Evolutionary conservation across 768 basidiomycete species (phyloP).

Genomic region (Trametes meyenii): DNA sequence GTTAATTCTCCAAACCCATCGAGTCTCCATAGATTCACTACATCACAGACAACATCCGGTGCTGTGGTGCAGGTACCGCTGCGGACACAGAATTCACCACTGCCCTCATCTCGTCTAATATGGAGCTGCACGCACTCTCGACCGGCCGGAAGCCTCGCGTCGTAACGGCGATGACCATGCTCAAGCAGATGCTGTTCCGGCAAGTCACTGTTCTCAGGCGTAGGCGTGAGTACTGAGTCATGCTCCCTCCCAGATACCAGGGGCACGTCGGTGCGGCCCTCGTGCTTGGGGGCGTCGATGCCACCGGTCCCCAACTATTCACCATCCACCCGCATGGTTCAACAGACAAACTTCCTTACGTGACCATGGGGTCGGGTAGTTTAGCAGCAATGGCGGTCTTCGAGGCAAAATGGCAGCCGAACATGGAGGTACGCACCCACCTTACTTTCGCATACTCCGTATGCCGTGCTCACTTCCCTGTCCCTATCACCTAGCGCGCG

Average conservation of each 20-base stretch:
- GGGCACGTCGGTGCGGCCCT: conserved; percentile 94
- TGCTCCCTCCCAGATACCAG: conserved; percentile 66
- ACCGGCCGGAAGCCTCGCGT: conserved; percentile 92
- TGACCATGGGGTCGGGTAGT: conserved; percentile 97
- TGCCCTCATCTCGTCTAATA: conserved; percentile 93
- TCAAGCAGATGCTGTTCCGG: conserved; percentile 94
- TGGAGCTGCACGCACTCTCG: conserved; percentile 89
- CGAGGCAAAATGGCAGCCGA: conserved; percentile 79
- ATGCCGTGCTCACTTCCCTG: background rate
- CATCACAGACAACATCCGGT: conserved; percentile 92
- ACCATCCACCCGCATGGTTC: conserved; percentile 96
- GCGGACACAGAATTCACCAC: conserved; percentile 97
- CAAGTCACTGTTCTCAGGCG: conserved; percentile 36
- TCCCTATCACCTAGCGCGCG: conserved; percentile 54
- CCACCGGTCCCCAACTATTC: conserved; percentile 92
- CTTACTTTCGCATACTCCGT: background rate
- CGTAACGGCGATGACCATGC: conserved; percentile 98
- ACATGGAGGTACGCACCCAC: conserved; percentile 67
- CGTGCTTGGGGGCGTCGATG: conserved; percentile 95
- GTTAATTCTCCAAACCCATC: background rate
- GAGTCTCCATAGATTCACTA: conserved; percentile 79
- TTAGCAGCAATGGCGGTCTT: conserved; percentile 99
- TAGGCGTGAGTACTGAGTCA: background rate
- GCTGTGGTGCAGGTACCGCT: conserved; percentile 99
- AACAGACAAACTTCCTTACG: conserved; percentile 97